A percentile compares a stretch with the other conserved stretches of the same genome.
Evolutionary conservation across 345 rosid species (phyloP).

Genomic region (Eucalyptus sp.): DNA sequence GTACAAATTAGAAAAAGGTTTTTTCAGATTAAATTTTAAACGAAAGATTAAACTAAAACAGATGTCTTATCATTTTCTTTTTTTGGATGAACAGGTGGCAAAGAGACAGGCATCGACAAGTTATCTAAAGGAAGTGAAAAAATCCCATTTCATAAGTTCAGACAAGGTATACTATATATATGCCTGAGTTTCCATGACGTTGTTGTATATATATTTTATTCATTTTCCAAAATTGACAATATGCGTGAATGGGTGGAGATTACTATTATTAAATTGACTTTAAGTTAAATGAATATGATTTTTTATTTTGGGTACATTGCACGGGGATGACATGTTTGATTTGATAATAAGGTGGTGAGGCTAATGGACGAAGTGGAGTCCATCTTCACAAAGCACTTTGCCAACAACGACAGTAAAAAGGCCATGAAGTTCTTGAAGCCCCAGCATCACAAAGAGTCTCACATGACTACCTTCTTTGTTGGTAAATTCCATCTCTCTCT

Average conservation of each 20-base stretch:
- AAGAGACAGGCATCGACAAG: slow-evolving; percentile 74
- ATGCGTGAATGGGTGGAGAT: not conserved
- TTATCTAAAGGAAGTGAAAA: slow-evolving; percentile 76
- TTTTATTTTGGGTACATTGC: not conserved
- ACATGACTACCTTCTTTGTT: slow-evolving; percentile 92
- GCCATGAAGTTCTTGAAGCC: slow-evolving; percentile 97
- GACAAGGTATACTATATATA: slow-evolving; percentile 63
- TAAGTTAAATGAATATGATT: not conserved
- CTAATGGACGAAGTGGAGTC: slow-evolving; percentile 99
- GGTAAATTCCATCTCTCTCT: slow-evolving; percentile 27
- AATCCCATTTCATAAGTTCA: slow-evolving; percentile 83
- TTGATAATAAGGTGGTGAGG: slow-evolving; percentile 49
- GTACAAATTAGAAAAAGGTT: not conserved
- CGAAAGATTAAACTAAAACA: not conserved
- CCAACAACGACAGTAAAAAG: slow-evolving; percentile 89
- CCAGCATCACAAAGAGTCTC: slow-evolving; percentile 77
- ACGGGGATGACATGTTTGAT: not conserved
- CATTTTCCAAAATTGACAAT: not conserved
- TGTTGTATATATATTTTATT: not conserved
- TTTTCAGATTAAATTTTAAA: not conserved
- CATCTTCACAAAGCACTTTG: slow-evolving; percentile 91
- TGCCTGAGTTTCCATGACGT: not conserved
- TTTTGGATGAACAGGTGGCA: slow-evolving; percentile 40
- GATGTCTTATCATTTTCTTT: not conserved
- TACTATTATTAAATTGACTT: not conserved